These are phyloP conservation scores for Coemansia sp. DNA, from an alignment of 192 early-diverging fungal species.

Conservation along the genomic window DNA sequence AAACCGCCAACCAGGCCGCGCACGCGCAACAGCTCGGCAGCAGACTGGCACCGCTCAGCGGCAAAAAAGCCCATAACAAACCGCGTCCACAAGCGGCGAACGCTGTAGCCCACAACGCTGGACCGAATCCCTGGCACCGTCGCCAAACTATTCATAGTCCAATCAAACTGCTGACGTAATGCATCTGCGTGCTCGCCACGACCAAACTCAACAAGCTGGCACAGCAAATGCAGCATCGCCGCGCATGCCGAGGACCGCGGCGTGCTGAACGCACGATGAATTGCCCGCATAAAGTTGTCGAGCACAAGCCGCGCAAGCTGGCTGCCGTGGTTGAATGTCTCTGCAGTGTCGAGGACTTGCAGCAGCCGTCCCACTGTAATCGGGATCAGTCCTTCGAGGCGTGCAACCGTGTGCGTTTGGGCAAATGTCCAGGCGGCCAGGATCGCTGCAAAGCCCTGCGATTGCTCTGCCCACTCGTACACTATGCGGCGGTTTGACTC, in stretches of 20 bases:
- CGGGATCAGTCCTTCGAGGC: slow-evolving; percentile 39
- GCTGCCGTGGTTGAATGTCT: slow-evolving; percentile 21
- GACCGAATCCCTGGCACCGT: slow-evolving; percentile 23
- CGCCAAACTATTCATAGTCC: slow-evolving; percentile 30
- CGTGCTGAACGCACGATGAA: slow-evolving; percentile 36
- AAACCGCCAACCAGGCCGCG: slow-evolving; percentile 22
- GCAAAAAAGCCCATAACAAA: slow-evolving; percentile 51
- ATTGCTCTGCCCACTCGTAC: slow-evolving; percentile 41
- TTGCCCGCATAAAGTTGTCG: slow-evolving; percentile 24
- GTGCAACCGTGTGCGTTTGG: slow-evolving; percentile 14
- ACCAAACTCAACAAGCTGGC: slow-evolving; percentile 32
- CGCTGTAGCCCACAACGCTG: slow-evolving; percentile 33
- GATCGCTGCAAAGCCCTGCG: slow-evolving; percentile 20
- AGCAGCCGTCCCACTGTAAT: slow-evolving; percentile 26
- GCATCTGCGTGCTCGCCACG: slow-evolving; percentile 40
- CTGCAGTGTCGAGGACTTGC: slow-evolving; percentile 18
- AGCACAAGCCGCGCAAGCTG: slow-evolving; percentile 29
- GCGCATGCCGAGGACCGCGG: slow-evolving; percentile 41
- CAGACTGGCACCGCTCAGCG: slow-evolving; percentile 26
- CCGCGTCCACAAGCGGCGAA: slow-evolving; percentile 44
- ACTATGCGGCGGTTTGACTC: slow-evolving; percentile 43
- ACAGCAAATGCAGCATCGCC: slow-evolving; percentile 33
- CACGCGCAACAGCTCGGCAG: slow-evolving; percentile 28
- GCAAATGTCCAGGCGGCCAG: slow-evolving; percentile 33
- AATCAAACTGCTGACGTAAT: slow-evolving; percentile 38